phyloP scores from a whole-genome alignment of 768 basidiomycete genomes.

The Termitomyces sp. region DNA sequence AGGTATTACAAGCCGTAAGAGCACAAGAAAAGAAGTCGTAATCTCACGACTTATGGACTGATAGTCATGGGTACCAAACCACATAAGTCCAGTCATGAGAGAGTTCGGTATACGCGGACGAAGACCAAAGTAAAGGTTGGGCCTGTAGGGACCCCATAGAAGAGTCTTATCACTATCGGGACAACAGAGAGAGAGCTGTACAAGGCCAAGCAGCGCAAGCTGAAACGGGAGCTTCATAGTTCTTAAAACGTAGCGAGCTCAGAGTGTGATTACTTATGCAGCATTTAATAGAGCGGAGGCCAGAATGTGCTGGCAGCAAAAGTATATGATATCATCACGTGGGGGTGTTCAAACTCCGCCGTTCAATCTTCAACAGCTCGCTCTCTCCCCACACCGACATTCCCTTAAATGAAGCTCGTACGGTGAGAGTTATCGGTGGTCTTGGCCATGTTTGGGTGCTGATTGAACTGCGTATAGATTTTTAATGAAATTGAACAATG shows the following conservation, averaged over 20 bases:
- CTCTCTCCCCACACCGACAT: background rate
- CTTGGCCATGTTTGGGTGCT: conserved; percentile 10
- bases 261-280: background rate
- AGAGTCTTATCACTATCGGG: conserved; percentile 49
- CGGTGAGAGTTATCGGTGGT: conserved; percentile 36
- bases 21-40: background rate
- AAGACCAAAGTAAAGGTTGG: conserved; percentile 94
- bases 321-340: too few species aligned
- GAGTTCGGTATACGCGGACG: conserved; percentile 81
- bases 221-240: conserved; percentile 38
- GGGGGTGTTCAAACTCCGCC: conserved; percentile 13
- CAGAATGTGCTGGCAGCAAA: too few species aligned
- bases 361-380: conserved; percentile 8
- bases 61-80: conserved; percentile 89
- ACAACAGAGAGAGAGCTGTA: conserved; percentile 28
- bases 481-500: conserved; percentile 99
- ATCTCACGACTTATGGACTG: conserved; percentile 59
- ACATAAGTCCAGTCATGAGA: conserved; percentile 90
- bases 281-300: too few species aligned
- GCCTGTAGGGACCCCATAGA: conserved; percentile 84
- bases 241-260: background rate
- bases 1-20: background rate
- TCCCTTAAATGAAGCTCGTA: conserved; percentile 69
- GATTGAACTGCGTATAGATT: conserved; percentile 49
- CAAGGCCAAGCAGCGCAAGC: conserved; percentile 39